These are phyloP conservation scores for Xenoacremonium recifei DNA, from an alignment of 2,329 filamentous ascomycete genomes.

Conservation along the genomic window DNA sequence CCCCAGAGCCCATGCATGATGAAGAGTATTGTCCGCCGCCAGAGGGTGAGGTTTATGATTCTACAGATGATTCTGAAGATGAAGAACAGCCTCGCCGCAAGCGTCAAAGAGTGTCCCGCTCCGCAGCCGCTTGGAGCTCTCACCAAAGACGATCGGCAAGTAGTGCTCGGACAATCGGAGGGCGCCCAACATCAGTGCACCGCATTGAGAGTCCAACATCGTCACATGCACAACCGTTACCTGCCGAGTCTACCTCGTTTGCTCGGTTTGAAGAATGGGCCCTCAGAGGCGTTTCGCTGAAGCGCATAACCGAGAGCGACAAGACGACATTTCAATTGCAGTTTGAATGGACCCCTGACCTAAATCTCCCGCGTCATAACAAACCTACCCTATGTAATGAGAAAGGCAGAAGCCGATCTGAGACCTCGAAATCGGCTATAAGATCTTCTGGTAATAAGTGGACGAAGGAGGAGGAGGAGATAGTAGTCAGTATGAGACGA, in stretches of 20 bases:
- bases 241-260: slow-evolving; percentile 3
- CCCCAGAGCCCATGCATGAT: neutral
- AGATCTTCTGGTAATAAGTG: neutral
- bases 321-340: neutral
- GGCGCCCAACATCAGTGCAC: slow-evolving; percentile 3
- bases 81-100: neutral
- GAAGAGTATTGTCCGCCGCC: neutral
- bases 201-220: slow-evolving; percentile 5
- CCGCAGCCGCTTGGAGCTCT: slow-evolving; percentile 2
- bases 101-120: neutral
- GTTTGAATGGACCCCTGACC: neutral
- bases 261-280: slow-evolving; percentile 6
- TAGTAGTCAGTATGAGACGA: neutral
- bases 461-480: neutral
- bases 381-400: neutral
- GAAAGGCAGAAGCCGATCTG: neutral
- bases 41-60: neutral
- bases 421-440: neutral
- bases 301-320: neutral
- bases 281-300: neutral
- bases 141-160: slow-evolving; percentile 1
- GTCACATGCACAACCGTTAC: slow-evolving; percentile 4
- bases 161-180: neutral
- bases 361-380: neutral
- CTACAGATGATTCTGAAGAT: neutral